Conservation (phyloP, 257 asterid genomes). For the Ilex asprella region DNA sequence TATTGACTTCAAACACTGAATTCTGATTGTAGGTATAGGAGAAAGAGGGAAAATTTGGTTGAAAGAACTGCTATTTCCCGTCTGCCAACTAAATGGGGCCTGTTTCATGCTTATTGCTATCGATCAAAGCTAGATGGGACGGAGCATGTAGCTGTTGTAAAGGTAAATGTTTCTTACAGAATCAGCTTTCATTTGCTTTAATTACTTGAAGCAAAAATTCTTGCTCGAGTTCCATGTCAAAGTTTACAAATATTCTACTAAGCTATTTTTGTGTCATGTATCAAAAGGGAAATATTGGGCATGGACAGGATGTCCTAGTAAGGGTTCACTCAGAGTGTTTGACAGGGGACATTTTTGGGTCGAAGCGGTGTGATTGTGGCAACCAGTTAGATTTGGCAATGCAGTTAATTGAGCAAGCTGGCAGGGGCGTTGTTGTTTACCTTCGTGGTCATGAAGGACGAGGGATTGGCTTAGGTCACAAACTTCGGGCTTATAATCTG, state of each 20-base stretch:
- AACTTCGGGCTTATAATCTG: constrained; percentile 71
- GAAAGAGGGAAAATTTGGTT: constrained; percentile 72
- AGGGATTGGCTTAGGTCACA: constrained; percentile 78
- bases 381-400: constrained; percentile 74
- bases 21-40: constrained; percentile 44
- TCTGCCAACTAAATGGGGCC: constrained; percentile 82
- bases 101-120: constrained; percentile 53
- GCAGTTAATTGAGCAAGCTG: constrained; percentile 65
- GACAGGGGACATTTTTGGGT: constrained; percentile 81
- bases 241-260: too few species aligned
- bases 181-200: too few species aligned
- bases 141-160: constrained; percentile 66
- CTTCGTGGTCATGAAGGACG: constrained; percentile 87
- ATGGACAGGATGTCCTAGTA: constrained; percentile 74
- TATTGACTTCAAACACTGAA: not conserved
- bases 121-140: constrained; percentile 72
- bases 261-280: not conserved
- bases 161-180: constrained; percentile 26
- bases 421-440: constrained; percentile 66
- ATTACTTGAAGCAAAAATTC: too few species aligned
- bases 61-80: constrained; percentile 59
- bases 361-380: constrained; percentile 77
- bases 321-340: constrained; percentile 89
- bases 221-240: too few species aligned
- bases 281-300: constrained; percentile 60